Evolutionary conservation across 805 yeast species (phyloP), one percentile per base, ranked within the genome.

Genomic region (Candida nemodendra): DNA sequence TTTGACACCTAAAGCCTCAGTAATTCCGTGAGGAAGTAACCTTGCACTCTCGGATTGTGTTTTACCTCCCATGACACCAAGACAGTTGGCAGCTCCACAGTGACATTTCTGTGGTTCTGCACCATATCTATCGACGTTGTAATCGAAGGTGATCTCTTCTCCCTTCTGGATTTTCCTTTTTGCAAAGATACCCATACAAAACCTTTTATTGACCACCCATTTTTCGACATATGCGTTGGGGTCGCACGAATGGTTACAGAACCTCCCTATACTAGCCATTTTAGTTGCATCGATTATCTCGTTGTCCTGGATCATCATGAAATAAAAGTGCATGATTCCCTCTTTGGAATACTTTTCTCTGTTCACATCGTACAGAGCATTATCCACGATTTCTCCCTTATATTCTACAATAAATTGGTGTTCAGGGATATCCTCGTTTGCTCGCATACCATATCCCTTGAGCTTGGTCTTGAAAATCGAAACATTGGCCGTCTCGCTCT

Each of bases 221-320:
- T 91, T 91, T 61, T 91, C 96, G 29, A 91, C 96, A 53, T 77
- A 87, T 16, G 95, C 91, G 61, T 93, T 93, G 9, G 99, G 99
- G 53, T 78, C 81, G 62, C 99, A 91, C 15, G 96, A 87, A 64
- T 91, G 99, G 62, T 91, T 91, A 57, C 93, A 84, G 65, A 90
- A 93, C 40, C 99, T 72, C 2, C 95, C 96, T 39, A 91, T 63
- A 14, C 88, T 78, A 6, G 98, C 99, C 64, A 78, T 84, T 33
- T 73, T 73, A 2, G 98, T 91, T 32, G 99, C 99, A 62, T 91
- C 99, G 41, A 91, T 87, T 57, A 89, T 93, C 57, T 91, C 91
- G 42, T 88, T 89, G 59, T 81, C 85, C 52, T 88, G 93, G 42
- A 90, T 72, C 96, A 87, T 87, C 97, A 90, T 90, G 62, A 90